These are phyloP conservation scores for Cladosporium sp. DNA, from an alignment of 2,329 filamentous ascomycete genomes.

Conservation along the genomic window DNA sequence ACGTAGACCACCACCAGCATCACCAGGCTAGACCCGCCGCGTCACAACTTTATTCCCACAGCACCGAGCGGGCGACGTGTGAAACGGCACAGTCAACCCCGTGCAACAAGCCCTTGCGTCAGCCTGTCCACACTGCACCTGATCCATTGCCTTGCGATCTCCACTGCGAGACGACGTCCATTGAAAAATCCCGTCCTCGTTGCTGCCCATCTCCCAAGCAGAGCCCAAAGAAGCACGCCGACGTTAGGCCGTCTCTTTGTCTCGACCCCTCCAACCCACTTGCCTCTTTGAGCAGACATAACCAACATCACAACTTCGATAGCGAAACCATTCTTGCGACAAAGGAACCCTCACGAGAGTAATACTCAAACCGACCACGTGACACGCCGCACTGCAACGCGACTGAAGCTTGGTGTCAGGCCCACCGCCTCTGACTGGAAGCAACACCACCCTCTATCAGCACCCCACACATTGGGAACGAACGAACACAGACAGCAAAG, in stretches of 20 bases:
- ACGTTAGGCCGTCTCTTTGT: slow-evolving; percentile 15
- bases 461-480: background rate
- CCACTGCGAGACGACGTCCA: background rate
- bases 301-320: background rate
- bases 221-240: background rate
- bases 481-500: slow-evolving; percentile 10
- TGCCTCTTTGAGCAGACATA: slow-evolving; percentile 11
- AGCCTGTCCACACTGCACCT: background rate
- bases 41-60: slow-evolving; percentile 16
- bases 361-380: background rate
- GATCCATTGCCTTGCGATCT: background rate
- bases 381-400: background rate
- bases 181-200: background rate
- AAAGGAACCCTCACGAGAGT: background rate
- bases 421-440: slow-evolving; percentile 5
- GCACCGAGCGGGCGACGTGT: slow-evolving; percentile 3
- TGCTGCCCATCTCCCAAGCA: background rate
- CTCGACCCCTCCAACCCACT: slow-evolving; percentile 17
- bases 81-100: slow-evolving; percentile 8
- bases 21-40: slow-evolving; percentile 6
- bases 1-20: background rate
- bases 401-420: background rate
- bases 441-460: background rate
- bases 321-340: background rate
- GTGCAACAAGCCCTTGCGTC: slow-evolving; percentile 12